Evolutionary conservation across 371 early-diverging fungal species (phyloP).

Genomic region (Parasitella parasitica): DNA sequence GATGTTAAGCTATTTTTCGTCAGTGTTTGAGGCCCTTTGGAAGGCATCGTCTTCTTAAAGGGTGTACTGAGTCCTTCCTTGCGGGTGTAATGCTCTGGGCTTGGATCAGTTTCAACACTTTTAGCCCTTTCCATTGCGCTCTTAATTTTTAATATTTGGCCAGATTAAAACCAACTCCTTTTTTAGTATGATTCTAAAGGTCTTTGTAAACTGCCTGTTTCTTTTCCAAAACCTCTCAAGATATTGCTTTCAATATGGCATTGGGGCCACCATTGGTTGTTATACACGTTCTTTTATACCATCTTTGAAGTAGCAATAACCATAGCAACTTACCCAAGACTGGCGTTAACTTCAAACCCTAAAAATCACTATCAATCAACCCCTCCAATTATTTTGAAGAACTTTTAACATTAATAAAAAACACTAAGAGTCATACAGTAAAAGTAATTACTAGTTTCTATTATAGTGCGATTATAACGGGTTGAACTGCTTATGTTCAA

Average conservation of each 20-base stretch:
- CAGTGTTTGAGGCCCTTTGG: constrained; percentile 10
- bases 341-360: too few relatives aligned
- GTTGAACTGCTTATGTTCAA: constrained; percentile 1
- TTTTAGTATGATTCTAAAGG: too few relatives aligned
- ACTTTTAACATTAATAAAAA: neutral
- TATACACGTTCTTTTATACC: too few relatives aligned
- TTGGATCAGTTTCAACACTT: constrained; percentile 11
- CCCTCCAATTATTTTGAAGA: constrained; percentile 1
- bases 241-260: too few relatives aligned
- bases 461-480: neutral
- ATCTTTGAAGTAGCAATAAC: too few relatives aligned
- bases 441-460: neutral
- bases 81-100: constrained; percentile 11
- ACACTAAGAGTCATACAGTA: neutral
- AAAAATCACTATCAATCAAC: neutral
- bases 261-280: neutral
- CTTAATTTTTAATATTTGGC: constrained; percentile 4
- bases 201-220: too few relatives aligned
- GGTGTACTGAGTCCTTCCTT: constrained; percentile 10
- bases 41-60: constrained; percentile 13
- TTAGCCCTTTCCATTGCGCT: neutral
- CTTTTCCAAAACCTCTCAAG: too few relatives aligned
- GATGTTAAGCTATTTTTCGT: constrained; percentile 1
- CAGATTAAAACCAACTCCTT: neutral
- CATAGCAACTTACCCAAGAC: too few relatives aligned